These are phyloP conservation scores for Coemansia sp. DNA, from an alignment of 192 early-diverging fungal genomes.

Conservation along the genomic window DNA sequence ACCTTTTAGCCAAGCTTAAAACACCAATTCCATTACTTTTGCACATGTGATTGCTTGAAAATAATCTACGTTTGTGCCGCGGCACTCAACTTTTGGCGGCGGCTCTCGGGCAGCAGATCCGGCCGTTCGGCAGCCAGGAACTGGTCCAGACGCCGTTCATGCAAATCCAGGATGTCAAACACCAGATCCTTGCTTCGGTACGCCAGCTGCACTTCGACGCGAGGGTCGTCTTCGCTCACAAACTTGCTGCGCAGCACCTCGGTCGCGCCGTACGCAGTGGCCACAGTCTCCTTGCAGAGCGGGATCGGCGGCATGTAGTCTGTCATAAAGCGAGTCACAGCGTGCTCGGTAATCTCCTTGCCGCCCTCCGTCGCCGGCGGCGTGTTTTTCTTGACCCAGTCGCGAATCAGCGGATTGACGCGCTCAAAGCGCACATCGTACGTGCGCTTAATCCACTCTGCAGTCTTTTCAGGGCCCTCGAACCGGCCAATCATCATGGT, in stretches of 20 bases:
- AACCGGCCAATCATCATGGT: slow-evolving; percentile 33
- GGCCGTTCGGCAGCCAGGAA: slow-evolving; percentile 25
- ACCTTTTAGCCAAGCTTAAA: neutral
- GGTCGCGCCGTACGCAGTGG: slow-evolving; percentile 33
- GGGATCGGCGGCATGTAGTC: slow-evolving; percentile 28
- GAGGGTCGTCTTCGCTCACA: neutral
- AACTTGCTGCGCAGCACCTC: slow-evolving; percentile 22
- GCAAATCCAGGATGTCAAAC: slow-evolving; percentile 21
- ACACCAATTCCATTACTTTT: too few species aligned
- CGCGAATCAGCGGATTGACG: slow-evolving; percentile 6
- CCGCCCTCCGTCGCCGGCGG: neutral
- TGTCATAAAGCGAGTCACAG: slow-evolving; percentile 28
- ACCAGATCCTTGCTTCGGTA: slow-evolving; percentile 24
- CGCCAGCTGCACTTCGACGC: slow-evolving; percentile 13
- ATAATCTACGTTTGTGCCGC: neutral
- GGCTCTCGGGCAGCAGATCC: slow-evolving; percentile 28
- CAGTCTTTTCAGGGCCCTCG: slow-evolving; percentile 14
- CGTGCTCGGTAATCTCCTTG: neutral
- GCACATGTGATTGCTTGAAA: too few species aligned
- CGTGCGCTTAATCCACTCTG: neutral
- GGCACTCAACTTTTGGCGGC: neutral
- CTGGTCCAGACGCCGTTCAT: slow-evolving; percentile 32
- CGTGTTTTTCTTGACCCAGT: slow-evolving; percentile 1
- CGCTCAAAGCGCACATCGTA: slow-evolving; percentile 5
- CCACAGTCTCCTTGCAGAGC: slow-evolving; percentile 32